phyloP scores from a whole-genome alignment of 768 basidiomycete genomes.

The Podaxis rugospora region DNA sequence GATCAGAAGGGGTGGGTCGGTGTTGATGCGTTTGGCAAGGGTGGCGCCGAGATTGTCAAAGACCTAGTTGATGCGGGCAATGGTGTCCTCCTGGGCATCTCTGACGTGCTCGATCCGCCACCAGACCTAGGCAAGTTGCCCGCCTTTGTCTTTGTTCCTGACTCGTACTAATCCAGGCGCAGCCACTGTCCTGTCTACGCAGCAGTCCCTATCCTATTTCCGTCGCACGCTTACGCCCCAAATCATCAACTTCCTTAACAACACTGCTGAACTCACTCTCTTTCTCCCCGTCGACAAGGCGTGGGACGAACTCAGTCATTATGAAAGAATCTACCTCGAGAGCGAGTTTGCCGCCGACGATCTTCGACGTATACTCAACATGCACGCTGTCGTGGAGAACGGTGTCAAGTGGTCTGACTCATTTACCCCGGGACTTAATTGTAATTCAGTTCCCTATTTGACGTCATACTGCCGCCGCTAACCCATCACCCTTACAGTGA shows the following conservation, averaged over 20 bases:
- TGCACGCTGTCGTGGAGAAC: constrained; percentile 63
- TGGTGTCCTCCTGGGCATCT: constrained; percentile 74
- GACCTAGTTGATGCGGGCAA: constrained; percentile 57
- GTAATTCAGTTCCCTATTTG: constrained; percentile 35
- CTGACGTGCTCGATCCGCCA: constrained; percentile 71
- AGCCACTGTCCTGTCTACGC: constrained; percentile 60
- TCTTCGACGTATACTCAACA: constrained; percentile 68
- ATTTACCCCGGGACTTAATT: constrained; percentile 43
- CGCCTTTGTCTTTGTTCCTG: neutral
- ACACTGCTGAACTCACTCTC: constrained; percentile 71
- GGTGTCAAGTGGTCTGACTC: constrained; percentile 66
- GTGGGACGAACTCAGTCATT: constrained; percentile 69
- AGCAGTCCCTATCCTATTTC: constrained; percentile 69
- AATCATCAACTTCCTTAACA: constrained; percentile 53
- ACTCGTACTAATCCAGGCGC: constrained; percentile 10
- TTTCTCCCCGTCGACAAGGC: constrained; percentile 88
- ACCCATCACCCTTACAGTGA: constrained; percentile 43
- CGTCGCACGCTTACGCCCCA: constrained; percentile 63
- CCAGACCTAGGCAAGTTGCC: constrained; percentile 58
- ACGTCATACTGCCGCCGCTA: constrained; percentile 5
- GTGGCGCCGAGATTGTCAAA: constrained; percentile 65
- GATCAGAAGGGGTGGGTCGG: constrained; percentile 54
- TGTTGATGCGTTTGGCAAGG: constrained; percentile 76
- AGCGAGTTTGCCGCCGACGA: constrained; percentile 84
- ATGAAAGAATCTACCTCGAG: constrained; percentile 86